Conservation (phyloP, 148 eudicot species). For the Nyssa sinensis region DNA sequence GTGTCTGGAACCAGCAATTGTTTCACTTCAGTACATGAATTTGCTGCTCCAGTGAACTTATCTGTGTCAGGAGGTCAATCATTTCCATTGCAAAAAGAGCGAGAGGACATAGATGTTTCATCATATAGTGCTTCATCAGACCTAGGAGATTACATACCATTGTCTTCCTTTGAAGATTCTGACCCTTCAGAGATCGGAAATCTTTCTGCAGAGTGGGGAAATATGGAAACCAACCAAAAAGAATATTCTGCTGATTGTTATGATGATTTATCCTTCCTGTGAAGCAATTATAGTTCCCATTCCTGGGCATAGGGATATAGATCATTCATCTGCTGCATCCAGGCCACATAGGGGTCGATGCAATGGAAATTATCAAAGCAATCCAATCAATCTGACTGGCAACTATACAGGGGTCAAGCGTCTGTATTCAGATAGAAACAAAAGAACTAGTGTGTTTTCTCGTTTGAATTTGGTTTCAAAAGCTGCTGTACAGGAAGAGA, state of each 20-base stretch:
- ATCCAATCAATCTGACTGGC: slow-evolving; percentile 3
- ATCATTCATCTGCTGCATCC: not conserved
- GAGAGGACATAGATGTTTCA: slow-evolving; percentile 9
- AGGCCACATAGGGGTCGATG: not conserved
- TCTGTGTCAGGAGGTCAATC: slow-evolving; percentile 7
- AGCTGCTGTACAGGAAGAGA: slow-evolving; percentile 6
- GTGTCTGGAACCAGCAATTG: not conserved
- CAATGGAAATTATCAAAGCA: slow-evolving; percentile 5
- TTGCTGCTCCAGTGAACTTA: not conserved
- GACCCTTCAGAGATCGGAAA: slow-evolving; percentile 12
- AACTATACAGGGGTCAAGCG: slow-evolving; percentile 8
- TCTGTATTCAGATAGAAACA: slow-evolving; percentile 18
- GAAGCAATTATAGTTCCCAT: slow-evolving; percentile 8
- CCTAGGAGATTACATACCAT: slow-evolving; percentile 20
- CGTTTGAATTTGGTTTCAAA: slow-evolving; percentile 6
- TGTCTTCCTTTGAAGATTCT: slow-evolving; percentile 16
- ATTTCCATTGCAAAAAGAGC: slow-evolving; percentile 7
- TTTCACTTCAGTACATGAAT: not conserved
- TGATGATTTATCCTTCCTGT: slow-evolving; percentile 2
- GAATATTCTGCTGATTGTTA: not conserved
- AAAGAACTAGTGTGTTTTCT: slow-evolving; percentile 17
- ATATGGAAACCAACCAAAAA: not conserved
- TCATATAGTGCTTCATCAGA: slow-evolving; percentile 5
- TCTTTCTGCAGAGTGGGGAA: not conserved
- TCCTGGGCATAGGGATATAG: slow-evolving; percentile 1